Percentiles rank a stretch among this genome's conserved stretches.
phyloP scores from a whole-genome alignment of 2,329 filamentous ascomycete genomes.

The Pyrenochaeta sp. region DNA sequence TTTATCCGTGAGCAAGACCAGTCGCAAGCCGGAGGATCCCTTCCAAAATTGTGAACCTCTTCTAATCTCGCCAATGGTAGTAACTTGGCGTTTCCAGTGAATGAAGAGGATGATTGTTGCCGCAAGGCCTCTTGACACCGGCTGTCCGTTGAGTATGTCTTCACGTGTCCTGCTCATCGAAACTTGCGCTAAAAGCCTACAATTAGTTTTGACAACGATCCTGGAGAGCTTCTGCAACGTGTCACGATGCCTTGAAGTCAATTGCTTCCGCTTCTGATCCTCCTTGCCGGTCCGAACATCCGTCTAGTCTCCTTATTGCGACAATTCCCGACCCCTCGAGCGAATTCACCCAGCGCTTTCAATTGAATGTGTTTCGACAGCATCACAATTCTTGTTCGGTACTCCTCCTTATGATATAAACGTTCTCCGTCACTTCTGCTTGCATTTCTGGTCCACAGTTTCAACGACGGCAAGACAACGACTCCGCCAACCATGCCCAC shows the following conservation, averaged over 20 bases:
- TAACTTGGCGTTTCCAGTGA: conserved; percentile 57
- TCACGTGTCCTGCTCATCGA: conserved; percentile 10
- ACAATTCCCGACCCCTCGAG: conserved; percentile 55
- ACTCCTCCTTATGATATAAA: conserved; percentile 66
- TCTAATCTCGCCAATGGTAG: conserved; percentile 65
- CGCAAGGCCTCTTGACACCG: conserved; percentile 49
- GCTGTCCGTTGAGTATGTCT: conserved; percentile 37
- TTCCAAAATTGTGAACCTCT: conserved; percentile 55
- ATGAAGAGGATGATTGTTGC: conserved; percentile 48
- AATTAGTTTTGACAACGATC: conserved; percentile 30
- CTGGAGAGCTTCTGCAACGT: conserved; percentile 25
- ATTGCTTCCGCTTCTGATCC: conserved; percentile 28
- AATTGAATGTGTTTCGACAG: conserved; percentile 58
- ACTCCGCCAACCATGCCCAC: conserved; percentile 68
- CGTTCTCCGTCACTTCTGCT: conserved; percentile 77
- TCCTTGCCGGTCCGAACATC: conserved; percentile 61
- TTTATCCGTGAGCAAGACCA: conserved; percentile 57
- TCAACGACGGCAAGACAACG: conserved; percentile 83
- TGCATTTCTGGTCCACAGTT: conserved; percentile 75
- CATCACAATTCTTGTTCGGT: conserved; percentile 54
- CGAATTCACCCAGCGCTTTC: conserved; percentile 59
- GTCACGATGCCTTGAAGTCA: conserved; percentile 25
- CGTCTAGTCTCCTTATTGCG: conserved; percentile 51
- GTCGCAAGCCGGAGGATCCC: conserved; percentile 39
- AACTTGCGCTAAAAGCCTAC: conserved; percentile 25